These are phyloP conservation scores for Thamnidium elegans DNA, from an alignment of 192 early-diverging fungal species.

Conservation along the genomic window DNA sequence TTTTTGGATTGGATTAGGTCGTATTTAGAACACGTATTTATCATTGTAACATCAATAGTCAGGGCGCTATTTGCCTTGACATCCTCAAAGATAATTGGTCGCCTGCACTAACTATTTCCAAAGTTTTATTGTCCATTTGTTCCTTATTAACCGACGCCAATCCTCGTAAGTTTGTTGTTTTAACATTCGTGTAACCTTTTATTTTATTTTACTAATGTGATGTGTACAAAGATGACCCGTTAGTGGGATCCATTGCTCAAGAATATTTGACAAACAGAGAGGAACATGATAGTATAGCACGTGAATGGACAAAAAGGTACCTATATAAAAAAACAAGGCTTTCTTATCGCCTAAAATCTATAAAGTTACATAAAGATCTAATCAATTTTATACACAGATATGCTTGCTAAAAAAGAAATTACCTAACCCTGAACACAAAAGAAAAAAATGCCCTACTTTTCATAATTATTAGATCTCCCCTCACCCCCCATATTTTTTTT, in stretches of 20 bases:
- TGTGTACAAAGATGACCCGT: slow-evolving; percentile 70
- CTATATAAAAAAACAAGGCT: background rate
- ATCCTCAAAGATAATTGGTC: slow-evolving; percentile 98
- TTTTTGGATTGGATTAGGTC: slow-evolving; percentile 57
- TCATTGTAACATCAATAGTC: slow-evolving; percentile 94
- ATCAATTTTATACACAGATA: slow-evolving; percentile 14
- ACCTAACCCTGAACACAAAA: background rate
- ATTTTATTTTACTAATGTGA: slow-evolving; percentile 1
- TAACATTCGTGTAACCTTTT: background rate
- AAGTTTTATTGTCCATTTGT: slow-evolving; percentile 93
- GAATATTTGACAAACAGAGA: slow-evolving; percentile 82
- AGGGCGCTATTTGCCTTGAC: slow-evolving; percentile 90
- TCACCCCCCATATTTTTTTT: background rate
- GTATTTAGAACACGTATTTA: slow-evolving; percentile 92
- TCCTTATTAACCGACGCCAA: slow-evolving; percentile 93
- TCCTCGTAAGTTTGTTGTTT: slow-evolving; percentile 62
- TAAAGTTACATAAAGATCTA: slow-evolving; percentile 1
- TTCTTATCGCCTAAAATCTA: too few species aligned
- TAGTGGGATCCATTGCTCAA: slow-evolving; percentile 87
- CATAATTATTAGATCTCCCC: background rate
- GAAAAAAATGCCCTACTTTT: background rate
- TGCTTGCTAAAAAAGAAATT: slow-evolving; percentile 12
- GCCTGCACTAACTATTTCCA: slow-evolving; percentile 91
- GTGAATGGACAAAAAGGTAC: slow-evolving; percentile 92
- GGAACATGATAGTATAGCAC: slow-evolving; percentile 84